These are phyloP conservation scores for Epichloe gansuensis DNA, from an alignment of 2,329 filamentous ascomycete species.

Conservation along the genomic window DNA sequence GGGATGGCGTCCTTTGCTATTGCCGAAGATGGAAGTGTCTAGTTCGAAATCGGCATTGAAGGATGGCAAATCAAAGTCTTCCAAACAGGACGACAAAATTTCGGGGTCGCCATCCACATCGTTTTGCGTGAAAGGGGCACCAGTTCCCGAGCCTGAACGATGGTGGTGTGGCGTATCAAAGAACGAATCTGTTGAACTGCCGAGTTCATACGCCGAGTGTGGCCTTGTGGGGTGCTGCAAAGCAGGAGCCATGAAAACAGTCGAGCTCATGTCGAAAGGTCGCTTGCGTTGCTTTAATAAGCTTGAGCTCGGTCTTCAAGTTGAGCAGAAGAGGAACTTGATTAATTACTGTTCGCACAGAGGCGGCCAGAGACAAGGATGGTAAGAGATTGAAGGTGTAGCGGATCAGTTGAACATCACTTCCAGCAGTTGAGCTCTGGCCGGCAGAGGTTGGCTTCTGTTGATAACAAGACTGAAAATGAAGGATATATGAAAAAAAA, in stretches of 20 bases:
- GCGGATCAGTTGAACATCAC: constrained; percentile 1
- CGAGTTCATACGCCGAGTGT: constrained; percentile 4
- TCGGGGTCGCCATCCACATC: background rate
- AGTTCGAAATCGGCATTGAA: constrained; percentile 39
- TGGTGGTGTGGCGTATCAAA: background rate
- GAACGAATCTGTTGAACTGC: background rate
- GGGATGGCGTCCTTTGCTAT: constrained; percentile 5
- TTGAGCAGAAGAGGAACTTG: background rate
- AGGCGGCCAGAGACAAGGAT: background rate
- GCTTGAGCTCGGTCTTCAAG: too few relatives aligned
- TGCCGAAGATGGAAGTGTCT: constrained; percentile 32
- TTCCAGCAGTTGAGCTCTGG: constrained; percentile 4
- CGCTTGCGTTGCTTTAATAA: background rate
- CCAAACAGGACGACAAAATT: constrained; percentile 12
- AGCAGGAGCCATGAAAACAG: constrained; percentile 4
- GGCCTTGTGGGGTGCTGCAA: constrained; percentile 2
- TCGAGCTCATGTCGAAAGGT: constrained; percentile 3
- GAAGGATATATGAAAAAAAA: background rate
- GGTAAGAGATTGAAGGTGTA: background rate
- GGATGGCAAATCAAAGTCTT: constrained; percentile 39
- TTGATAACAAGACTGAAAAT: background rate
- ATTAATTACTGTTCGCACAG: background rate
- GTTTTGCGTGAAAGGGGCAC: background rate
- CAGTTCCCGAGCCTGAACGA: background rate
- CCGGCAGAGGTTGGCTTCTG: constrained; percentile 2